Evolutionary conservation across 2,329 filamentous ascomycete genomes (phyloP).

Genomic region (Colletotrichum brevisporum): DNA sequence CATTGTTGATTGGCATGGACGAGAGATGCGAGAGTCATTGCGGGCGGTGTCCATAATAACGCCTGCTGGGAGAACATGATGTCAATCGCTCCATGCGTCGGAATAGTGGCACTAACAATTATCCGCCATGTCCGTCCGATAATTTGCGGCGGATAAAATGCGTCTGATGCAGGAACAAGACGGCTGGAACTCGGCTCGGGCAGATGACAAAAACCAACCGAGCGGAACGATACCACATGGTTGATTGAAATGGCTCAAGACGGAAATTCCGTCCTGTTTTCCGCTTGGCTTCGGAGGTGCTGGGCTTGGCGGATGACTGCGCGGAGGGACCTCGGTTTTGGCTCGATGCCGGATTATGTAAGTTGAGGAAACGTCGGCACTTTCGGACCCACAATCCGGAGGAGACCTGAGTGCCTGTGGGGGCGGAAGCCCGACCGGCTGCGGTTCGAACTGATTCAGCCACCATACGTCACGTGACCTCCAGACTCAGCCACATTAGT

Average conservation of each 20-base stretch:
- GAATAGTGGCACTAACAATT: slow-evolving; percentile 27
- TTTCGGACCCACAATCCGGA: slow-evolving; percentile 8
- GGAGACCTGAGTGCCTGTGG: no score
- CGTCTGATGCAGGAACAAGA: slow-evolving; percentile 34
- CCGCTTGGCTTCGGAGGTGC: slow-evolving; percentile 15
- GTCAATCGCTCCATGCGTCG: slow-evolving; percentile 21
- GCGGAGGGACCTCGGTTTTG: slow-evolving; percentile 26
- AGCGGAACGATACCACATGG: slow-evolving; percentile 21
- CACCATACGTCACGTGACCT: slow-evolving; percentile 6
- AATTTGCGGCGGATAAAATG: slow-evolving; percentile 25
- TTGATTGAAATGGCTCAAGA: slow-evolving; percentile 27
- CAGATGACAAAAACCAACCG: slow-evolving; percentile 22
- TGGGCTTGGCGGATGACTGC: slow-evolving; percentile 24
- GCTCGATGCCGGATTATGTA: slow-evolving; percentile 15
- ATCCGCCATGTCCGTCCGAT: slow-evolving; percentile 29
- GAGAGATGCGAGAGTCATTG: slow-evolving; percentile 17
- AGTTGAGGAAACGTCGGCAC: slow-evolving; percentile 18
- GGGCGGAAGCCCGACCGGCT: no score
- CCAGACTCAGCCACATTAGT: background rate
- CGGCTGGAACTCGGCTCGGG: slow-evolving; percentile 2
- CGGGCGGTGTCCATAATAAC: slow-evolving; percentile 4
- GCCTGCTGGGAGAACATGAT: slow-evolving; percentile 25
- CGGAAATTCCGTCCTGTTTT: slow-evolving; percentile 36
- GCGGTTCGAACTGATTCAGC: no score
- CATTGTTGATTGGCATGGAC: slow-evolving; percentile 37